A percentile compares a stretch with the other conserved stretches of the same genome.
Conservation (phyloP, 768 basidiomycete species). For the Amanita fuliginea region DNA sequence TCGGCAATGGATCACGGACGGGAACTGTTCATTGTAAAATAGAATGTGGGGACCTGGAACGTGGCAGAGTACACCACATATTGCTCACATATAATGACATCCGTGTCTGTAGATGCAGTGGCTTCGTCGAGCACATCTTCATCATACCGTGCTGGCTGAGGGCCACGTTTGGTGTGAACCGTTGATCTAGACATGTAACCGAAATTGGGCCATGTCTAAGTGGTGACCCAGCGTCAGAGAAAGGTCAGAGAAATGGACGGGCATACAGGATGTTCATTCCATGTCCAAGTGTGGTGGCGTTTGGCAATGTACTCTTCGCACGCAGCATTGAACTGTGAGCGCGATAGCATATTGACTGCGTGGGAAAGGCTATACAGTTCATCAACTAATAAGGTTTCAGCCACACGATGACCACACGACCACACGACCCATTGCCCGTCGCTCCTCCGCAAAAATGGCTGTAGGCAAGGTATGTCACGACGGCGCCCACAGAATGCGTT, state of each 20-base stretch:
- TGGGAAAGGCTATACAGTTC: constrained; percentile 44
- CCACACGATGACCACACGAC: constrained; percentile 28
- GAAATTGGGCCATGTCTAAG: constrained; percentile 24
- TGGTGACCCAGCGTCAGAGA: background rate
- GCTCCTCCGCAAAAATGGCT: constrained; percentile 58
- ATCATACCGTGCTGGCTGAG: constrained; percentile 12
- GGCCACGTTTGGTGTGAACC: constrained; percentile 9
- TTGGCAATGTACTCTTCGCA: constrained; percentile 30
- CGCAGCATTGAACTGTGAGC: constrained; percentile 46
- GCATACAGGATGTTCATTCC: constrained; percentile 52
- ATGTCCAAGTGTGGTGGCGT: constrained; percentile 35
- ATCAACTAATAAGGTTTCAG: constrained; percentile 54
- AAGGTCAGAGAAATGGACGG: constrained; percentile 3
- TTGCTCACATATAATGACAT: constrained; percentile 41
- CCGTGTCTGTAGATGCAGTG: constrained; percentile 10
- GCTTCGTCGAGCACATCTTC: constrained; percentile 30
- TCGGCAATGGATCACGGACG: constrained; percentile 39
- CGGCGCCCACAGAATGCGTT: background rate
- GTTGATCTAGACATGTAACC: constrained; percentile 37
- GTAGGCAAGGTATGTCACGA: constrained; percentile 67
- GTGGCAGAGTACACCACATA: constrained; percentile 69
- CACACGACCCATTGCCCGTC: constrained; percentile 27
- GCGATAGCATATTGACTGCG: constrained; percentile 35
- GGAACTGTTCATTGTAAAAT: constrained; percentile 58
- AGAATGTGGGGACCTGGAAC: constrained; percentile 76